Percentiles rank a stretch among this genome's conserved stretches.
phyloP scores from a whole-genome alignment of 257 asterid species.

The Solanum tarijense region DNA sequence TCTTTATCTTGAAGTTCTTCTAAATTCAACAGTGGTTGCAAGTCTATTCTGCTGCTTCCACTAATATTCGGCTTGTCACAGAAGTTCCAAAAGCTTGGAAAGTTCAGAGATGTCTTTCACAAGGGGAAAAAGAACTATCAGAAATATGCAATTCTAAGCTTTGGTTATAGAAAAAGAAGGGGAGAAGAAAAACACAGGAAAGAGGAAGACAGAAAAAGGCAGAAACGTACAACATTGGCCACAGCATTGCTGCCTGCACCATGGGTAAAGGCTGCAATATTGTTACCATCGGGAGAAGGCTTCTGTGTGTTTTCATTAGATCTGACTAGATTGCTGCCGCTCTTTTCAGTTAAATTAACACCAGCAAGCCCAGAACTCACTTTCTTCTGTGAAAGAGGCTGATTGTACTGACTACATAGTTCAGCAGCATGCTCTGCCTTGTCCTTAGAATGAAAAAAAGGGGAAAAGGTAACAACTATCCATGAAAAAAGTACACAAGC shows the following conservation, averaged over 20 bases:
- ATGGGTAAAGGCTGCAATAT: background rate
- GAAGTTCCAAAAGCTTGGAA: conserved; percentile 7
- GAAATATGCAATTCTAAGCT: background rate
- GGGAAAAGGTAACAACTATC: background rate
- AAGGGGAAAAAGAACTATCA: background rate
- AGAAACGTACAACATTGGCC: background rate
- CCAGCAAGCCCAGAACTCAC: conserved; percentile 3
- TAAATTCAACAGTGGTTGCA: conserved; percentile 21
- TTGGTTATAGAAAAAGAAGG: background rate
- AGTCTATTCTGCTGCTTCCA: conserved; percentile 10
- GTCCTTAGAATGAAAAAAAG: background rate
- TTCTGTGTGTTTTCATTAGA: conserved; percentile 3
- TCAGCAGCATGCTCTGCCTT: conserved; percentile 6
- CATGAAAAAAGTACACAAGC: background rate
- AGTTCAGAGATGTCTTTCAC: conserved; percentile 5
- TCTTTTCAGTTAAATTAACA: background rate
- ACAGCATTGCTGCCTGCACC: background rate
- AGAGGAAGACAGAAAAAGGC: background rate
- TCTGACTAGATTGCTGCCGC: conserved; percentile 1
- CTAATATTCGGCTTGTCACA: conserved; percentile 14
- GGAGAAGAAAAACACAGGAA: background rate
- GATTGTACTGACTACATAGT: background rate
- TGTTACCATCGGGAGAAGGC: background rate
- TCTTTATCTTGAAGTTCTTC: conserved; percentile 41
- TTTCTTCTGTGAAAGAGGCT: background rate